These are phyloP conservation scores for Fusarium vanettenii DNA, from an alignment of 2,329 filamentous ascomycete species.

Conservation along the genomic window DNA sequence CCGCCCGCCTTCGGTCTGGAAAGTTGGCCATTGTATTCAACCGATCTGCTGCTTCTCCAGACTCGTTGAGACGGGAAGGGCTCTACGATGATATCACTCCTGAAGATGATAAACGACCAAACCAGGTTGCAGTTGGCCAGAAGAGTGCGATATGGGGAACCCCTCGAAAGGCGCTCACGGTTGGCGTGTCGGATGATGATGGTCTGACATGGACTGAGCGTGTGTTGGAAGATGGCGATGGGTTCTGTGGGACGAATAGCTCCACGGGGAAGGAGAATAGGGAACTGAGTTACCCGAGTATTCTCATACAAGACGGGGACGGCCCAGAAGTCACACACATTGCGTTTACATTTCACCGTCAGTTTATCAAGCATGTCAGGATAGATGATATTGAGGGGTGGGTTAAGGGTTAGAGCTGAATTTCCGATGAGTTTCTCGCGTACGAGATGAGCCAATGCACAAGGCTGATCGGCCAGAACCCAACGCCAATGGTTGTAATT, in stretches of 20 bases:
- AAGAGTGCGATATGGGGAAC: slow-evolving; percentile 58
- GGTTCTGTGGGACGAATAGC: slow-evolving; percentile 59
- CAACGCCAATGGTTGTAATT: neutral
- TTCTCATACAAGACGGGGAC: slow-evolving; percentile 41
- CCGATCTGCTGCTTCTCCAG: slow-evolving; percentile 48
- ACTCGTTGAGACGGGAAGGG: slow-evolving; percentile 51
- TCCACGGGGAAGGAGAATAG: slow-evolving; percentile 54
- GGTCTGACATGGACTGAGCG: slow-evolving; percentile 52
- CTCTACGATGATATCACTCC: slow-evolving; percentile 59
- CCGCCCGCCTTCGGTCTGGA: slow-evolving; percentile 51
- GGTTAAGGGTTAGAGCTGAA: slow-evolving; percentile 16
- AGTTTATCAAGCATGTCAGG: slow-evolving; percentile 54
- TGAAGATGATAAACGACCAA: slow-evolving; percentile 51
- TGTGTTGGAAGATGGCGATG: slow-evolving; percentile 57
- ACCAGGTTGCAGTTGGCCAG: slow-evolving; percentile 50
- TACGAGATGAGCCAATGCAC: neutral
- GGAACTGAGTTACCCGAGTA: slow-evolving; percentile 58
- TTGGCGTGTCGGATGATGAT: slow-evolving; percentile 50
- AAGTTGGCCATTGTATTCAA: slow-evolving; percentile 55
- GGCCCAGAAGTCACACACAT: slow-evolving; percentile 46
- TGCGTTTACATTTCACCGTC: slow-evolving; percentile 56
- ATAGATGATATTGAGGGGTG: slow-evolving; percentile 44
- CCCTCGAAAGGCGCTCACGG: slow-evolving; percentile 49
- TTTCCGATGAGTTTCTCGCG: neutral
- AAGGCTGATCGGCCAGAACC: neutral